These are phyloP conservation scores for Albophoma yamanashiensis DNA, from an alignment of 2,329 filamentous ascomycete species.

Conservation along the genomic window DNA sequence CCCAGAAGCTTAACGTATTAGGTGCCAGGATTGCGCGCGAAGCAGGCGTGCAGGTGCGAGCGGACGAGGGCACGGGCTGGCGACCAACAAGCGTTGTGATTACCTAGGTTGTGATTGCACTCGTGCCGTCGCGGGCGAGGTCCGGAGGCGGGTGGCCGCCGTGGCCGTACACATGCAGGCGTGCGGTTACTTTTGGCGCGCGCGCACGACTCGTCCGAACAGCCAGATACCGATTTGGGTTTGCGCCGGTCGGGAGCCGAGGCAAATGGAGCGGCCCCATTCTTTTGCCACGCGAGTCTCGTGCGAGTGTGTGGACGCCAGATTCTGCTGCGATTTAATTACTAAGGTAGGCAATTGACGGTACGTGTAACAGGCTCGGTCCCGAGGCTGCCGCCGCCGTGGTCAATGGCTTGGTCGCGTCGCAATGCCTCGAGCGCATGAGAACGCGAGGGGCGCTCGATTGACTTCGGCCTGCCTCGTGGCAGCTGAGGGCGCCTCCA, in stretches of 20 bases:
- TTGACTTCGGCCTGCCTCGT: background rate
- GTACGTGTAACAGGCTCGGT: too few species aligned
- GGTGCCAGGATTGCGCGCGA: background rate
- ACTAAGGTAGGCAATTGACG: too few species aligned
- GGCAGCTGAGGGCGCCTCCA: background rate
- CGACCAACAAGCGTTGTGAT: background rate
- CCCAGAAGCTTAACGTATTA: background rate
- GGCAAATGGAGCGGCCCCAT: background rate
- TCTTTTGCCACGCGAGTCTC: background rate
- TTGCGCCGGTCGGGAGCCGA: background rate
- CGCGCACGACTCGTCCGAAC: background rate
- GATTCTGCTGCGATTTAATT: too few species aligned
- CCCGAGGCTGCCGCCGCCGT: too few species aligned
- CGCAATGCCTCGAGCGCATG: background rate
- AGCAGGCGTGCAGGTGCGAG: background rate
- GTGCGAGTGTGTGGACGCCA: too few species aligned
- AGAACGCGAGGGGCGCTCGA: background rate
- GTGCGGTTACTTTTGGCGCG: background rate
- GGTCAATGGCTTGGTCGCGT: background rate
- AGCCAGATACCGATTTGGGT: background rate
- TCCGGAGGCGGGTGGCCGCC: background rate
- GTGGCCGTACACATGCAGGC: background rate
- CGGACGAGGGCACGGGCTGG: background rate
- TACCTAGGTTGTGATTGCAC: background rate
- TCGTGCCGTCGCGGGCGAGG: background rate